phyloP scores from a whole-genome alignment of 768 basidiomycete genomes.

The Fibroporia radiculosa region DNA sequence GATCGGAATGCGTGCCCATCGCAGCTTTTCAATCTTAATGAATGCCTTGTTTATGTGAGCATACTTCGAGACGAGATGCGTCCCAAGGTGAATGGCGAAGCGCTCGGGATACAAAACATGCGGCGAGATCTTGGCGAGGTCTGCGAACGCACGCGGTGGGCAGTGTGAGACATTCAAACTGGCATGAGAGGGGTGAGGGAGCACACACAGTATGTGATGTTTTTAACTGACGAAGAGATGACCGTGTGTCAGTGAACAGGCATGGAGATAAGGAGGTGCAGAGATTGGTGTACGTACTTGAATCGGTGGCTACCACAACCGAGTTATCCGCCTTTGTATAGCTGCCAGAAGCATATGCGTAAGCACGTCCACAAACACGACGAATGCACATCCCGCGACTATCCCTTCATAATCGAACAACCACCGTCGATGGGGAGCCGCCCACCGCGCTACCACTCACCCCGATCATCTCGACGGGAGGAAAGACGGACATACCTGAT shows the following conservation, averaged over 20 bases:
- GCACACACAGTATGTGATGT: constrained; percentile 28
- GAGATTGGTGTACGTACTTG: constrained; percentile 43
- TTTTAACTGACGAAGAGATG: constrained; percentile 25
- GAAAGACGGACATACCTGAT: constrained; percentile 51
- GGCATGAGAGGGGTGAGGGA: too few species aligned
- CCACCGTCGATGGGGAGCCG: too few species aligned
- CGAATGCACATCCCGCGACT: too few species aligned
- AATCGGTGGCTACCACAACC: constrained; percentile 87
- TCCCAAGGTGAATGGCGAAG: constrained; percentile 83
- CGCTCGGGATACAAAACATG: constrained; percentile 76
- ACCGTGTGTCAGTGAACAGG: neutral
- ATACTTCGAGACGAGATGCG: constrained; percentile 77
- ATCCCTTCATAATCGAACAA: too few species aligned
- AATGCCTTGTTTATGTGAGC: constrained; percentile 64
- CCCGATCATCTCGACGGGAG: too few species aligned
- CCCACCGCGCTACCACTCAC: too few species aligned
- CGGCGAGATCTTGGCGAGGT: constrained; percentile 84
- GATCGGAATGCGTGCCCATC: constrained; percentile 75
- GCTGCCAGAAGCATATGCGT: constrained; percentile 31
- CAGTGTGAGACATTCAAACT: neutral
- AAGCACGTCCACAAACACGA: too few species aligned
- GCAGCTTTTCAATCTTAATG: constrained; percentile 67
- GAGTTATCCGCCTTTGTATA: constrained; percentile 88
- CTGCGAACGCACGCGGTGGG: too few species aligned
- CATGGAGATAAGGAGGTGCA: neutral